These are phyloP conservation scores for Cutaneotrichosporon cavernicola DNA, from an alignment of 1,284 basidiomycete species.

Conservation along the genomic window DNA sequence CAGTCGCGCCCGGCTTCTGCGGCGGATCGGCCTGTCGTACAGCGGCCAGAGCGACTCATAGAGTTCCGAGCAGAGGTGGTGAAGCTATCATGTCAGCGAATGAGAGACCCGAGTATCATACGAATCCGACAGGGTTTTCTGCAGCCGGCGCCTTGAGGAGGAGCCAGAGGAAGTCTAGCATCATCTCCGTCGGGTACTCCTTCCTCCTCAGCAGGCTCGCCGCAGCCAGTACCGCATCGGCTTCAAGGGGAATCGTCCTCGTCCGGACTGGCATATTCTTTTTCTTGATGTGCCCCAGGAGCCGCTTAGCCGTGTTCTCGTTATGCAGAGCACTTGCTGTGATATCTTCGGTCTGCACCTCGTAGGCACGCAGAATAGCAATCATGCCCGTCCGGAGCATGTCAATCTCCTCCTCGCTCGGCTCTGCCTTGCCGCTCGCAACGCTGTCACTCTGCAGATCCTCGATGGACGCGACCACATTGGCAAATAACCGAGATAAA, in stretches of 20 bases:
- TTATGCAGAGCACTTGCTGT: not conserved
- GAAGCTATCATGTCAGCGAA: constrained; percentile 19
- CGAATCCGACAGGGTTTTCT: constrained; percentile 38
- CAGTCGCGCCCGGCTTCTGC: constrained; percentile 30
- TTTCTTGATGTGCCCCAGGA: not conserved
- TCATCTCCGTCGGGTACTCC: constrained; percentile 27
- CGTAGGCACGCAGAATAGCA: constrained; percentile 35
- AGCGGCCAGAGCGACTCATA: constrained; percentile 38
- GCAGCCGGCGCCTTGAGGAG: constrained; percentile 32
- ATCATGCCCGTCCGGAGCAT: constrained; percentile 18
- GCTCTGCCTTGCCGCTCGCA: not conserved
- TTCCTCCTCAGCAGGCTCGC: constrained; percentile 22
- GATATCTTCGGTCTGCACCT: constrained; percentile 28
- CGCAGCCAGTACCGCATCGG: constrained; percentile 27
- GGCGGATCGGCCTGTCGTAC: constrained; percentile 28
- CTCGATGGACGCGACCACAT: constrained; percentile 8
- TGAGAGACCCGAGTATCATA: constrained; percentile 18
- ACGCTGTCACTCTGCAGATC: not conserved
- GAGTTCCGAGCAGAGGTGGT: constrained; percentile 27
- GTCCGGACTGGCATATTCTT: not conserved
- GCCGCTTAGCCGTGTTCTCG: not conserved
- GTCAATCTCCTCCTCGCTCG: constrained; percentile 9
- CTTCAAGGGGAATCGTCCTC: constrained; percentile 25
- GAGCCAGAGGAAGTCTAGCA: constrained; percentile 46
- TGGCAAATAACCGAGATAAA: constrained; percentile 27